Base-by-base conservation (phyloP, 2,329 filamentous ascomycete genomes). In the Botrytis galanthina region DNA sequence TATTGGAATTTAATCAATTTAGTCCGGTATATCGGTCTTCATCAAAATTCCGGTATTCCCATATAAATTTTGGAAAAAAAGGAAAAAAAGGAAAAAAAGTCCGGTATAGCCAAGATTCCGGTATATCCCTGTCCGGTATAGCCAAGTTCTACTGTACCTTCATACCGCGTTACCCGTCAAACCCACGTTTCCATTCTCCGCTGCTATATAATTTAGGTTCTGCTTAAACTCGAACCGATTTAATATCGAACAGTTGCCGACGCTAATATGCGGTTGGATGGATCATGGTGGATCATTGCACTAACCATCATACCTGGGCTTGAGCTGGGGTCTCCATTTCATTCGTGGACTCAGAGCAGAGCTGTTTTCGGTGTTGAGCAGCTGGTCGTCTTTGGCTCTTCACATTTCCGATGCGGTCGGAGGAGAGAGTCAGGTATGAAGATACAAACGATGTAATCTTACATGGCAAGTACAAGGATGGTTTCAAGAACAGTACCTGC, bases 211-310 rank as follows among this genome's bases (percentile, higher is more conserved):
- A 37, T 26, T 61, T 35, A n/a, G 37, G 22, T 62, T n/a, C 22
- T 32, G 29, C 16, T 29, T 4, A 26, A 62, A 42, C n/a, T 42
- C 37, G 3, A 62, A 16, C 60, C 26, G 37, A 62, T 4, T n/a
- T 62, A 42, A n/a, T 62, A 62, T 62, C 60, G 51, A 63, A 39
- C 16, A 63, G 39, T 63, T 63, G 37, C 61, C 61, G 37, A 39
- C 37, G 61, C 61, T 63, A 63, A 44, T 63, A 16, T 29, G 8
- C 37, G 16, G 37, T 8, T 44, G 29, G 5, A 46, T 66, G 29
- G 64, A 39, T 3, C 9, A 16, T 5, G 22, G 26, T 68, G 48
- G 64, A 68, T 54, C 35, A 14, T 39, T 18, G 26, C 46, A 68
- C 26, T 29, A 26, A 54, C 32, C 14, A 67, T 16, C 29, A 22